Conservation (phyloP, 2,329 filamentous ascomycete genomes). For the Sphaerulina vaccinii region DNA sequence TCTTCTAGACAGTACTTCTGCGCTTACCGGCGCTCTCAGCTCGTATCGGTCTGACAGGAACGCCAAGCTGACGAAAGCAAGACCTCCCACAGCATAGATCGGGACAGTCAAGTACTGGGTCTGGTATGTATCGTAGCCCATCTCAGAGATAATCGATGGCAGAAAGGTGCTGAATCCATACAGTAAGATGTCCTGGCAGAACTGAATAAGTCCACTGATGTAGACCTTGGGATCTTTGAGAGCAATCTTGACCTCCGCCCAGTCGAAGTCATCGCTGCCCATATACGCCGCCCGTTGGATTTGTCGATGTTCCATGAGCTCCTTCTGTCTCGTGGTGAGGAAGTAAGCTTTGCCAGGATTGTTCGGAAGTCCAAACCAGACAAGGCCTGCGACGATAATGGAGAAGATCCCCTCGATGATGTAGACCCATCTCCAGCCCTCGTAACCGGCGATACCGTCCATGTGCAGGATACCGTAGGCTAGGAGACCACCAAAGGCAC, state of each 20-base stretch:
- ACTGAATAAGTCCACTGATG: slow-evolving; percentile 50
- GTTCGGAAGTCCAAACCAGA: slow-evolving; percentile 39
- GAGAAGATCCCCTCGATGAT: slow-evolving; percentile 36
- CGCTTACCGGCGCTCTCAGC: neutral
- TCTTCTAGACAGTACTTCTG: neutral
- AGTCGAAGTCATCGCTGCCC: slow-evolving; percentile 52
- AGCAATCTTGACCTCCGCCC: slow-evolving; percentile 51
- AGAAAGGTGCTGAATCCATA: slow-evolving; percentile 43
- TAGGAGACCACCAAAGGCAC: slow-evolving; percentile 40
- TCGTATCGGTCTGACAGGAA: slow-evolving; percentile 11
- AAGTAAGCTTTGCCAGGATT: slow-evolving; percentile 47
- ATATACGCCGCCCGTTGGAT: slow-evolving; percentile 53
- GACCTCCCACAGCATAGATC: slow-evolving; percentile 25
- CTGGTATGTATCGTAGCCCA: slow-evolving; percentile 45
- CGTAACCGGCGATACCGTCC: slow-evolving; percentile 59
- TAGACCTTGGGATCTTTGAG: slow-evolving; percentile 54
- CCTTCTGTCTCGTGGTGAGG: slow-evolving; percentile 47
- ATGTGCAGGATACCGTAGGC: slow-evolving; percentile 63
- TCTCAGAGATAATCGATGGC: slow-evolving; percentile 21
- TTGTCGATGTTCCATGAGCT: slow-evolving; percentile 45
- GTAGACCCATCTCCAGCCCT: slow-evolving; percentile 44
- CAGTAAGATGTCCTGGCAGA: slow-evolving; percentile 51
- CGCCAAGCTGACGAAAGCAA: slow-evolving; percentile 14
- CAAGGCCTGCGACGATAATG: slow-evolving; percentile 25
- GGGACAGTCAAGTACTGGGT: slow-evolving; percentile 49